phyloP scores from a whole-genome alignment of 352 stramenopile species.

The Phytophthora citrophthora region DNA sequence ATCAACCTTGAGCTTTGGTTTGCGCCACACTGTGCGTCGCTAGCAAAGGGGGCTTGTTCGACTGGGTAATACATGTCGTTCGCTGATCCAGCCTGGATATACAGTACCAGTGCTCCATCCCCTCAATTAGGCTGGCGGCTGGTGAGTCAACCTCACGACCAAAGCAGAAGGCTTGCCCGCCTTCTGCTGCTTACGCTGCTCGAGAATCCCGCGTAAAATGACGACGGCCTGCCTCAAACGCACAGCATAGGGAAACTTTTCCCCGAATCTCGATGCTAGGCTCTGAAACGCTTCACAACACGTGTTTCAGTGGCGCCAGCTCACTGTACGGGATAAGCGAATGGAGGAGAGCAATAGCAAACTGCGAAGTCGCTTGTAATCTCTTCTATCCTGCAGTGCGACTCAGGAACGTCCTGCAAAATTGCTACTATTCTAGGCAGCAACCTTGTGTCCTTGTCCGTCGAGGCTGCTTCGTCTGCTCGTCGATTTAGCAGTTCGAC shows the following conservation, averaged over 20 bases:
- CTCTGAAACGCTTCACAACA: conserved; percentile 10
- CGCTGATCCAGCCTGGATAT: background rate
- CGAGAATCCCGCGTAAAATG: background rate
- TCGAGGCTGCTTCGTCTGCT: conserved; percentile 9
- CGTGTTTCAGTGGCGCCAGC: conserved; percentile 14
- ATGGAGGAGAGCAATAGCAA: conserved; percentile 2
- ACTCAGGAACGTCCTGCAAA: background rate
- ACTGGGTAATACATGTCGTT: conserved; percentile 6
- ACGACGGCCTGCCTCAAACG: conserved; percentile 12
- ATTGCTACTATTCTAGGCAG: conserved; percentile 5
- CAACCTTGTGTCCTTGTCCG: conserved; percentile 15
- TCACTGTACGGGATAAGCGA: conserved; percentile 6
- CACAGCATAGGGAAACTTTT: conserved; percentile 10
- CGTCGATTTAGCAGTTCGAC: conserved; percentile 12
- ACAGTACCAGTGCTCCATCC: conserved; percentile 4
- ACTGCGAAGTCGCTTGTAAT: background rate
- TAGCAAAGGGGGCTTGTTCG: background rate
- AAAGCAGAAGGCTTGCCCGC: conserved; percentile 6
- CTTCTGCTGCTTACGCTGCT: background rate
- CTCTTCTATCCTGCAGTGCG: background rate
- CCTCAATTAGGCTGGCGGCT: conserved; percentile 7
- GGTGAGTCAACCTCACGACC: conserved; percentile 3
- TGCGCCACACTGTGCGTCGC: conserved; percentile 1
- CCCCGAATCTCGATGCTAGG: conserved; percentile 6
- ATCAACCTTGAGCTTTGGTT: conserved; percentile 7